Conservation (phyloP, 768 basidiomycete genomes). For the Dictyophora rubrovolvata region DNA sequence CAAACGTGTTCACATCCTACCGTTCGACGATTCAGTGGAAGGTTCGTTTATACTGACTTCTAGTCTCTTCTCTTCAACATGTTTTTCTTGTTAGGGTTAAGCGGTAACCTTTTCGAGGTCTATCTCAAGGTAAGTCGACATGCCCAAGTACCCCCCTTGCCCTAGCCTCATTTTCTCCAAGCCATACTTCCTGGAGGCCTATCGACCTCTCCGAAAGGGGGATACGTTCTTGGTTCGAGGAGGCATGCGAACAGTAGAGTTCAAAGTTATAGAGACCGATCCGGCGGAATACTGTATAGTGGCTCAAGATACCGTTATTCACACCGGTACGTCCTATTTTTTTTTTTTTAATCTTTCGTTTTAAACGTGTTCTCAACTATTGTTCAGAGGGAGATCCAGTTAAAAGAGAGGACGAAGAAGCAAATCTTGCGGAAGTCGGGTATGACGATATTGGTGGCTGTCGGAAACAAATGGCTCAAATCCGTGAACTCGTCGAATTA, state of each 20-base stretch:
- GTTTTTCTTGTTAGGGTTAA: slow-evolving; percentile 43
- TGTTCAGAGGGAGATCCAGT: slow-evolving; percentile 89
- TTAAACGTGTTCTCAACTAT: slow-evolving; percentile 8
- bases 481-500: slow-evolving; percentile 96
- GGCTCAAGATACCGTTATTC: slow-evolving; percentile 97
- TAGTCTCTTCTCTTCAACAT: neutral
- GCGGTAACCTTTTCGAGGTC: slow-evolving; percentile 97
- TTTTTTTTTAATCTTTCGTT: neutral
- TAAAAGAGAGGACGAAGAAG: slow-evolving; percentile 97
- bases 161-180: slow-evolving; percentile 18
- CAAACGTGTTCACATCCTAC: slow-evolving; percentile 91
- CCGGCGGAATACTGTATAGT: slow-evolving; percentile 98
- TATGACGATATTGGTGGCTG: slow-evolving; percentile 99
- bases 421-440: slow-evolving; percentile 91
- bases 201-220: slow-evolving; percentile 91
- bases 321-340: slow-evolving; percentile 49
- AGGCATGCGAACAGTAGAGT: slow-evolving; percentile 97
- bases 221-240: slow-evolving; percentile 99
- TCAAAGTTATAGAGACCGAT: slow-evolving; percentile 98
- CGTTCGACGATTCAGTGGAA: slow-evolving; percentile 97
- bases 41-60: slow-evolving; percentile 30
- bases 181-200: slow-evolving; percentile 99
- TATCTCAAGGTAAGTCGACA: slow-evolving; percentile 51
- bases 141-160: neutral
- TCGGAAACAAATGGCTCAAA: slow-evolving; percentile 99